phyloP scores from a whole-genome alignment of 768 basidiomycete species.

The Tubosaeta brunneosetosa region DNA sequence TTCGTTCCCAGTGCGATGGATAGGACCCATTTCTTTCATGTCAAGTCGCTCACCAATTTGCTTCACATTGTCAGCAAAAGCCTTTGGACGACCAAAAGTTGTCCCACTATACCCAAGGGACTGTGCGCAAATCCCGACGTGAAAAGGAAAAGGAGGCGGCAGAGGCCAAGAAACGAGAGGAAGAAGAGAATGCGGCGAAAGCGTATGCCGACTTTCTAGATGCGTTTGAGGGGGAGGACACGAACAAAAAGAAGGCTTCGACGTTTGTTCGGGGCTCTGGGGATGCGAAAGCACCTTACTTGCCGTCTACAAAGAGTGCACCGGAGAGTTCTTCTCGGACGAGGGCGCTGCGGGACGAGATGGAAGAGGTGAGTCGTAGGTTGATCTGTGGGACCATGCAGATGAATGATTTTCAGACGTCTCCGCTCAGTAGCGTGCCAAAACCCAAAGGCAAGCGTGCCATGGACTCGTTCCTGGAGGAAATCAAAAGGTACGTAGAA shows the following conservation, averaged over 20 bases:
- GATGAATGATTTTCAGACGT: constrained; percentile 36
- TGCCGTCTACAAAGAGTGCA: constrained; percentile 35
- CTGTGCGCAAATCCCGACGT: constrained; percentile 79
- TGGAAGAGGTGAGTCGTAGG: constrained; percentile 29
- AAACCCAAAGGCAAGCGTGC: constrained; percentile 92
- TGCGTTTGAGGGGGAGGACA: constrained; percentile 73
- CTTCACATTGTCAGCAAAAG: constrained; percentile 66
- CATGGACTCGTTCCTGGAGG: constrained; percentile 94
- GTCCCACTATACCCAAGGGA: constrained; percentile 83
- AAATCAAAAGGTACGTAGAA: constrained; percentile 76
- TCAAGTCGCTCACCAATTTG: constrained; percentile 56
- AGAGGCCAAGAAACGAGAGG: constrained; percentile 81
- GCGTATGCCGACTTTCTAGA: constrained; percentile 83
- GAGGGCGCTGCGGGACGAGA: constrained; percentile 30
- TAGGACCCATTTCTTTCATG: constrained; percentile 54
- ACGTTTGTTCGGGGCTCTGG: constrained; percentile 64
- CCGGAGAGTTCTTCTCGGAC: constrained; percentile 29
- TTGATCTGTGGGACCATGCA: neutral
- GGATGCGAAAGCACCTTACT: constrained; percentile 34
- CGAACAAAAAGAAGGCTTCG: constrained; percentile 43
- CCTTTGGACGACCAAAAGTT: constrained; percentile 81
- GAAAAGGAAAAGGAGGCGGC: constrained; percentile 93
- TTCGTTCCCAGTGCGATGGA: constrained; percentile 90
- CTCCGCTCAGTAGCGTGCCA: constrained; percentile 51
- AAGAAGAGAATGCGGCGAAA: constrained; percentile 73